Conservation (phyloP, 371 early-diverging fungal species). For the Mortierella sp. region DNA sequence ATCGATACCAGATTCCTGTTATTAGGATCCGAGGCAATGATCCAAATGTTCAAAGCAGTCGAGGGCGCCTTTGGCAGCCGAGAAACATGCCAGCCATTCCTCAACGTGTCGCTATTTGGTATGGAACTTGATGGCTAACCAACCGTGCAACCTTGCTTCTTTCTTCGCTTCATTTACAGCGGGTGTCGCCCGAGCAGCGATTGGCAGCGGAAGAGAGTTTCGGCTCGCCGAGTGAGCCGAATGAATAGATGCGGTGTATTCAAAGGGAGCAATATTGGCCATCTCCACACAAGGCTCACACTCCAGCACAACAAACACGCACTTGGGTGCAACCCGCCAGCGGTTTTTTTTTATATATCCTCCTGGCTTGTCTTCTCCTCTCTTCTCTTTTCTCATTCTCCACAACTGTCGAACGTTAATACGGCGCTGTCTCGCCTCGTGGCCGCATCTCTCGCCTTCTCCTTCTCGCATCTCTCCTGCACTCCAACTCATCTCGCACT, state of each 20-base stretch:
- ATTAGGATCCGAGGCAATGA: too few species aligned
- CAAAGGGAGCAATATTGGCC: background rate
- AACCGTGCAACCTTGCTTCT: too few species aligned
- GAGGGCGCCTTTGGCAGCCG: too few species aligned
- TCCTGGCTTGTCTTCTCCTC: background rate
- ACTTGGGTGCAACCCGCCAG: background rate
- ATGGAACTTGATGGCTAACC: too few species aligned
- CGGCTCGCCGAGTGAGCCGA: constrained; percentile 31
- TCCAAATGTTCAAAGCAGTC: too few species aligned
- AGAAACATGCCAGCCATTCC: too few species aligned
- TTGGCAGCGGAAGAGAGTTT: constrained; percentile 11
- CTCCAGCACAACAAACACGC: too few species aligned
- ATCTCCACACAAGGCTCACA: too few species aligned
- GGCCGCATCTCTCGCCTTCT: background rate
- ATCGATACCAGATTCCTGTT: too few species aligned
- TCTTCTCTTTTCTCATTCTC: background rate
- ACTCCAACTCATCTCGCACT: background rate
- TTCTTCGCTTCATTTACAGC: too few species aligned
- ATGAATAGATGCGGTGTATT: constrained; percentile 4
- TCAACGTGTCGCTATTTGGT: too few species aligned
- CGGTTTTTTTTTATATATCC: background rate
- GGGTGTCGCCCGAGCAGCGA: background rate
- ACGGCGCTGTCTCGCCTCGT: too few species aligned
- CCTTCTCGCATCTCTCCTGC: background rate
- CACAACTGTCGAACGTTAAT: background rate